Percentiles rank a stretch among this genome's conserved stretches.
Evolutionary conservation across 176 grass and related monocot genomes (phyloP).

Genomic region (Triticum urartu): DNA sequence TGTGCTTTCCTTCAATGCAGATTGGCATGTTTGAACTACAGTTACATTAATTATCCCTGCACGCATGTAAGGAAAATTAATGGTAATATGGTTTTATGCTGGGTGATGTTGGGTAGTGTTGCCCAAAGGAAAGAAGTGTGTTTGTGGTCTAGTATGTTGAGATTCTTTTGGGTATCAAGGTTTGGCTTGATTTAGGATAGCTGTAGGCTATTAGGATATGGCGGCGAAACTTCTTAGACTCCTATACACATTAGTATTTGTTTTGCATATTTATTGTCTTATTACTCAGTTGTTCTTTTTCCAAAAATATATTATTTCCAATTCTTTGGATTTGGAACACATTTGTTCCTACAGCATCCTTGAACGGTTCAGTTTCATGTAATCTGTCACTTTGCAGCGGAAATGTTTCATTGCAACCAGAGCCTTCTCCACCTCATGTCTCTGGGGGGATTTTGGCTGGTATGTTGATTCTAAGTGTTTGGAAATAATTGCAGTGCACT

Average conservation of each 20-base stretch:
- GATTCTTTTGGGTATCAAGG: background rate
- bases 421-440: conserved; percentile 55
- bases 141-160: conserved; percentile 10
- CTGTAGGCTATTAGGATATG: background rate
- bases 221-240: background rate
- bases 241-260: conserved; percentile 8
- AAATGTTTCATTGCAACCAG: conserved; percentile 71
- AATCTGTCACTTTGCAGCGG: conserved; percentile 54
- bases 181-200: conserved; percentile 8
- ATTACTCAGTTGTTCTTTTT: background rate
- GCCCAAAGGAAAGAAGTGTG: background rate
- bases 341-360: conserved; percentile 1
- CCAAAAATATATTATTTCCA: background rate
- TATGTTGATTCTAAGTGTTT: conserved; percentile 37
- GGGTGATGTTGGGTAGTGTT: background rate
- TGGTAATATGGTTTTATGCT: background rate
- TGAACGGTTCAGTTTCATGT: background rate
- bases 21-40: conserved; percentile 13
- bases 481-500: conserved; percentile 5
- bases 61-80: background rate
- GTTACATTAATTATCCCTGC: conserved; percentile 14
- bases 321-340: background rate
- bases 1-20: conserved; percentile 11
- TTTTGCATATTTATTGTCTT: conserved; percentile 19
- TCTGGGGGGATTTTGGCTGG: conserved; percentile 90